These are phyloP conservation scores for Micractinium conductrix DNA, from an alignment of 139 green algal genomes.

Conservation along the genomic window DNA sequence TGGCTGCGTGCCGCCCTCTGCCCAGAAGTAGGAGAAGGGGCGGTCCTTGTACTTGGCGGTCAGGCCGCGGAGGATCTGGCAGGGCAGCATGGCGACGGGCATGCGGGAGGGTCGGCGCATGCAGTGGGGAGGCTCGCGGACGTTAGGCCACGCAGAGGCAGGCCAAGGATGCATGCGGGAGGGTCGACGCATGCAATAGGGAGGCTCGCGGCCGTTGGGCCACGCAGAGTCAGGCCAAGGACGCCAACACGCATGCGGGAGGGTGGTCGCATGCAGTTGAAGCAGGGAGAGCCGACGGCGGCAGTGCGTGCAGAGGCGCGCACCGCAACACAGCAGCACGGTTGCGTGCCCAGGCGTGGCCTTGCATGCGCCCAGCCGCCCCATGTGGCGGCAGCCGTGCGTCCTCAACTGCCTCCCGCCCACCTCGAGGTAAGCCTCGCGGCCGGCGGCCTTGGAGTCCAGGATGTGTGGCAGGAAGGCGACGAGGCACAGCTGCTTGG, in stretches of 20 bases:
- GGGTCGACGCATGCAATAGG: background rate
- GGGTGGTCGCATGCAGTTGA: background rate
- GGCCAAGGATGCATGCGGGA: background rate
- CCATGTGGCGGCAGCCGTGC: too few species aligned
- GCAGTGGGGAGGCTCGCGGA: too few species aligned
- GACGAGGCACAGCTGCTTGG: slow-evolving; percentile 83
- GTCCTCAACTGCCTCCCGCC: background rate
- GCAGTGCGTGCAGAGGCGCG: too few species aligned
- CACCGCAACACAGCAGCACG: too few species aligned
- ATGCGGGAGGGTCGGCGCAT: background rate
- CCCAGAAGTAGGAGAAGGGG: slow-evolving; percentile 85
- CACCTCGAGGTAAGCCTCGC: slow-evolving; percentile 41
- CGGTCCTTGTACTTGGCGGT: slow-evolving; percentile 76
- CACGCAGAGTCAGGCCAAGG: too few species aligned
- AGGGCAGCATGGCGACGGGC: slow-evolving; percentile 34
- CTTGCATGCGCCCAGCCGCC: too few species aligned
- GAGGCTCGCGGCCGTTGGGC: too few species aligned
- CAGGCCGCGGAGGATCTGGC: slow-evolving; percentile 68
- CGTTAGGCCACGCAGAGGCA: too few species aligned
- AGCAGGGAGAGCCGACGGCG: too few species aligned
- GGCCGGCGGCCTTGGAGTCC: slow-evolving; percentile 70
- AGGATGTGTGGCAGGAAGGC: slow-evolving; percentile 94
- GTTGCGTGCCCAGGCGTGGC: too few species aligned
- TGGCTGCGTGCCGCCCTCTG: slow-evolving; percentile 69
- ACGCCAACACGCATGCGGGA: background rate